Evolutionary conservation across 331 rosid genomes (phyloP).

Genomic region (Cydonia oblonga): DNA sequence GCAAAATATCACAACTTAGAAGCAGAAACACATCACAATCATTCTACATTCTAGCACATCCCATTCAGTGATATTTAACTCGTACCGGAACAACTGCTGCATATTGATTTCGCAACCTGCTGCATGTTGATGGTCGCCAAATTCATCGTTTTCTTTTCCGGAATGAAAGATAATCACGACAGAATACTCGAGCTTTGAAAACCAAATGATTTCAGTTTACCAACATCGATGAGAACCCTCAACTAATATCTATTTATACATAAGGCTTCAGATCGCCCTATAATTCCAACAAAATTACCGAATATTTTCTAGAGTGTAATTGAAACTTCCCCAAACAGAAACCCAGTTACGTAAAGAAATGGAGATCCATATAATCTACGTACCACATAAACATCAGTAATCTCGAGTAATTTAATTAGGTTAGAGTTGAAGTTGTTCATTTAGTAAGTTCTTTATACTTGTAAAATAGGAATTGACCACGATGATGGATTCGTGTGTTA

Average conservation of each 20-base stretch:
- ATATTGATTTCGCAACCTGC: slow-evolving; percentile 63
- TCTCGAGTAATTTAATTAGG: no score
- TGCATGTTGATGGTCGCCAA: slow-evolving; percentile 47
- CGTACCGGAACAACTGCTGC: slow-evolving; percentile 50
- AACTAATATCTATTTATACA: not conserved
- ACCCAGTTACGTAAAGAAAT: no score
- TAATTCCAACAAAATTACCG: no score
- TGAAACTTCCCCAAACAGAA: no score
- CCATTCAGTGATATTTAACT: not conserved
- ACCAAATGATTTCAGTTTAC: not conserved
- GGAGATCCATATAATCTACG: no score
- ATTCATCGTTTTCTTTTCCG: slow-evolving; percentile 35
- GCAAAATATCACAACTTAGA: slow-evolving; percentile 11
- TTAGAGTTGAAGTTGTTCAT: no score
- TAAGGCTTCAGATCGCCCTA: no score
- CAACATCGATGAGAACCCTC: not conserved
- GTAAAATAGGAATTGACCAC: no score
- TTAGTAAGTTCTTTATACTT: no score
- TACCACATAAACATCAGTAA: no score
- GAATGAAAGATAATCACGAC: not conserved
- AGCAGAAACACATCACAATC: not conserved
- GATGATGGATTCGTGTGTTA: no score
- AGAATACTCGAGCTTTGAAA: not conserved
- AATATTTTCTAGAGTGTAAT: no score
- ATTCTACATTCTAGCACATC: not conserved